phyloP scores from a whole-genome alignment of 164 flowering plant species.

The Taxillus chinensis region DNA sequence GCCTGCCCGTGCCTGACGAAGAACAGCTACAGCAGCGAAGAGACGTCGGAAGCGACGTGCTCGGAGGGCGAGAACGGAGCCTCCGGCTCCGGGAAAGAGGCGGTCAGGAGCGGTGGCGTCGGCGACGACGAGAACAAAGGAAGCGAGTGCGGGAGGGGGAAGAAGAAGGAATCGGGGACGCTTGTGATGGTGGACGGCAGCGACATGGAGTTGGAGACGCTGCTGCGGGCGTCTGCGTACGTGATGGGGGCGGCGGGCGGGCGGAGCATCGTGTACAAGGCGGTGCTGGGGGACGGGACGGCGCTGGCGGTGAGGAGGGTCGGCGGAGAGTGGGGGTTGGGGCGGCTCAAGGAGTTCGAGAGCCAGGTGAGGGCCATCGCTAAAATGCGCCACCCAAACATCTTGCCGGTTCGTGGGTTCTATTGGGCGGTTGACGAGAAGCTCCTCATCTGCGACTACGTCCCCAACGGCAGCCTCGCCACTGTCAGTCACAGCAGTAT shows the following conservation, averaged over 20 bases:
- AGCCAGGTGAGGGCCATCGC: conserved; percentile 35
- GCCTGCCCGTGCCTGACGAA: conserved; percentile 32
- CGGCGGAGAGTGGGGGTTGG: conserved; percentile 24
- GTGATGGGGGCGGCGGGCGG: conserved; percentile 45
- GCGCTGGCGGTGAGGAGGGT: conserved; percentile 74
- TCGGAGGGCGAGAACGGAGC: conserved; percentile 4
- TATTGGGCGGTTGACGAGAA: conserved; percentile 63
- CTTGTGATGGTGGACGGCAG: conserved; percentile 54
- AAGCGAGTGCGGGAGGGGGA: conserved; percentile 6
- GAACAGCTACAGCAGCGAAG: conserved; percentile 15
- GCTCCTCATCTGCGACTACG: conserved; percentile 51
- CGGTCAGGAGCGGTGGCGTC: conserved; percentile 16
- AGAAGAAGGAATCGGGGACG: conserved; percentile 11
- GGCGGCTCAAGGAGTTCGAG: conserved; percentile 43
- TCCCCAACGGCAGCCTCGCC: conserved; percentile 51
- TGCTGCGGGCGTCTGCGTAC: conserved; percentile 52
- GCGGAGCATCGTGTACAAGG: conserved; percentile 48
- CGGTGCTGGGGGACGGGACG: conserved; percentile 59
- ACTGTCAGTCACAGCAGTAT: conserved; percentile 33
- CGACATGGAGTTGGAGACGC: conserved; percentile 41
- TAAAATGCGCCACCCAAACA: conserved; percentile 42
- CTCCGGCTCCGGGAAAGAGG: conserved; percentile 12
- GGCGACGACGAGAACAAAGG: background rate
- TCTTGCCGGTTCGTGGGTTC: conserved; percentile 50
- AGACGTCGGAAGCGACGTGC: conserved; percentile 25